Percentiles rank a stretch among this genome's conserved stretches.
phyloP scores from a whole-genome alignment of 225 moss, liverwort and hornwort genomes.

The Thuidium tamariscinum region DNA sequence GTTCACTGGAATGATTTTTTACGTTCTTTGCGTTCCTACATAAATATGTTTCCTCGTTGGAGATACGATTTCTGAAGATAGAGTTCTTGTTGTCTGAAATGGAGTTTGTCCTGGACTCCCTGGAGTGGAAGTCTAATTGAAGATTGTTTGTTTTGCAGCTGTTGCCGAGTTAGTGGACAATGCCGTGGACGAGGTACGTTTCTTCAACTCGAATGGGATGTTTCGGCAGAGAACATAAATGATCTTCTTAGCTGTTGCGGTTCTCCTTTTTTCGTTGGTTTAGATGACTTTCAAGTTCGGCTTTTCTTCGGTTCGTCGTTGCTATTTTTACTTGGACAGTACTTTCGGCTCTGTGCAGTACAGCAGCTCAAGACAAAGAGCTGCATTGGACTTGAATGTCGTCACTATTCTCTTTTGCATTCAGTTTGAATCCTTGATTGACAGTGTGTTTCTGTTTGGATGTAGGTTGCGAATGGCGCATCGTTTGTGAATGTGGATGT shows the following conservation, averaged over 20 bases:
- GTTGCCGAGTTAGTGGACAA: constrained; percentile 81
- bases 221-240: not conserved
- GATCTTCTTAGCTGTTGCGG: not conserved
- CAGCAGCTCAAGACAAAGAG: not conserved
- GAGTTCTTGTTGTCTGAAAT: not conserved
- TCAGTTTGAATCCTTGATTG: not conserved
- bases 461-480: constrained; percentile 58
- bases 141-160: constrained; percentile 21
- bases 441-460: not conserved
- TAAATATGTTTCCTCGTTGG: not conserved
- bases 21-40: not conserved
- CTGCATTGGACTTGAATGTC: not conserved
- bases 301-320: not conserved
- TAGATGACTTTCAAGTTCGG: not conserved
- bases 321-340: not conserved
- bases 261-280: not conserved
- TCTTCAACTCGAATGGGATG: not conserved
- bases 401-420: not conserved
- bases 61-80: not conserved
- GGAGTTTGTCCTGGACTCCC: not conserved
- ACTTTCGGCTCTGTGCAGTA: not conserved
- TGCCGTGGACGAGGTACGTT: constrained; percentile 62
- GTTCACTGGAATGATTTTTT: not conserved
- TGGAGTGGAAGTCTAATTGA: not conserved
- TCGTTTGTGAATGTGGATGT: constrained; percentile 61